These are phyloP conservation scores for Podaxis mareebaensis DNA, from an alignment of 768 basidiomycete species.

Conservation along the genomic window DNA sequence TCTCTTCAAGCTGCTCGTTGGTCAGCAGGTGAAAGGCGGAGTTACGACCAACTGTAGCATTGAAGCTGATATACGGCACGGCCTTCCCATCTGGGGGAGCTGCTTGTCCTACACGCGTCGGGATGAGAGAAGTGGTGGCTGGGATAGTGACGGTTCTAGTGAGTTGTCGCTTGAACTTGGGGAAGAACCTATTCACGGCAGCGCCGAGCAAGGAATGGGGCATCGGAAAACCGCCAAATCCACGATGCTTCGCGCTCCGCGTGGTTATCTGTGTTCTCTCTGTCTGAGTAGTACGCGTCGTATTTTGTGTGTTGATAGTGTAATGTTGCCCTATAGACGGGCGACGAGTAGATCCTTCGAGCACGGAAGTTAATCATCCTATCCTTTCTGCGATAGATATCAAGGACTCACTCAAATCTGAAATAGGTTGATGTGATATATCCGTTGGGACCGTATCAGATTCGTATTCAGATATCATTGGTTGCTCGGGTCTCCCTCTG, in stretches of 20 bases:
- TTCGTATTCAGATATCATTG: slow-evolving; percentile 17
- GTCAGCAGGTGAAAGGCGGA: slow-evolving; percentile 70
- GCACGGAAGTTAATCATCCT: not conserved
- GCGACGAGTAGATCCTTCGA: slow-evolving; percentile 13
- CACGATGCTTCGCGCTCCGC: slow-evolving; percentile 39
- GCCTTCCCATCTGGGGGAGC: slow-evolving; percentile 50
- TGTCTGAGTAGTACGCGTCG: slow-evolving; percentile 20
- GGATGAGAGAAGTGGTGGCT: slow-evolving; percentile 59
- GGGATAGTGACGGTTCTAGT: slow-evolving; percentile 78
- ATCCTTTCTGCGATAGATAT: not conserved
- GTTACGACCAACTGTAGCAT: slow-evolving; percentile 83
- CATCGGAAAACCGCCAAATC: slow-evolving; percentile 77
- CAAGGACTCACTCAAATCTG: slow-evolving; percentile 8
- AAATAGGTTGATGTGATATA: not conserved
- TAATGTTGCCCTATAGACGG: slow-evolving; percentile 14
- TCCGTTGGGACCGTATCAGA: slow-evolving; percentile 10
- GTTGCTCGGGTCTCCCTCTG: slow-evolving; percentile 21
- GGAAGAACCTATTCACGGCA: slow-evolving; percentile 61
- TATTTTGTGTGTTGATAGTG: slow-evolving; percentile 19
- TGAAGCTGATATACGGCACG: slow-evolving; percentile 78
- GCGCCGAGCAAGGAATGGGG: slow-evolving; percentile 54
- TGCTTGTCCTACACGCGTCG: slow-evolving; percentile 37
- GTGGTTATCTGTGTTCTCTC: slow-evolving; percentile 19
- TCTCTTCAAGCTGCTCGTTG: slow-evolving; percentile 82
- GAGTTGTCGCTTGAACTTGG: slow-evolving; percentile 56